phyloP scores from a whole-genome alignment of 208 protist species.

The Crithidia expoeki region DNA sequence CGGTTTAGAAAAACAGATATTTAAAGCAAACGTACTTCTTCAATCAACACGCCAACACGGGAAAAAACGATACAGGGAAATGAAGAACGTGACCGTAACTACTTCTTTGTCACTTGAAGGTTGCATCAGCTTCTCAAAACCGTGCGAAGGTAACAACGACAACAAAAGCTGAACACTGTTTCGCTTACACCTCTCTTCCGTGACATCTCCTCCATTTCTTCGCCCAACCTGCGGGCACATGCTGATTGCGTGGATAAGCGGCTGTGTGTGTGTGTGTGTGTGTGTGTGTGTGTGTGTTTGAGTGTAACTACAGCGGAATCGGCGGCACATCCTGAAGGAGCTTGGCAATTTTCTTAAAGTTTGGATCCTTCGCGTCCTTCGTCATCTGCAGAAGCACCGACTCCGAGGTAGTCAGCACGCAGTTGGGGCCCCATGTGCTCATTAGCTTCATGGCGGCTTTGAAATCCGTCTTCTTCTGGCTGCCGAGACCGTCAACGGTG shows the following conservation, averaged over 20 bases:
- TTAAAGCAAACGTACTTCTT: too few relatives aligned
- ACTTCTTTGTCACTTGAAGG: background rate
- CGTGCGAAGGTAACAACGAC: too few relatives aligned
- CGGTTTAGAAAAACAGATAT: background rate
- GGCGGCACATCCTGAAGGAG: constrained; percentile 55
- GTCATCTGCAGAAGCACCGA: constrained; percentile 74
- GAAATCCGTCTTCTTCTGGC: constrained; percentile 68
- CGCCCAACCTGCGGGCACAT: too few relatives aligned
- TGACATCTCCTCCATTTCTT: background rate
- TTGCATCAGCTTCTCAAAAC: too few relatives aligned
- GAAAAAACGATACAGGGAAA: background rate
- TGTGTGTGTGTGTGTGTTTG: too few relatives aligned
- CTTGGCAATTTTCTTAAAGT: constrained; percentile 74
- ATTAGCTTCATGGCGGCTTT: constrained; percentile 64
- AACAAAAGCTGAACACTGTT: too few relatives aligned
- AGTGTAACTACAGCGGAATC: constrained; percentile 22
- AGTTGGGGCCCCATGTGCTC: constrained; percentile 61
- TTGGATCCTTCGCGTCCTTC: constrained; percentile 61
- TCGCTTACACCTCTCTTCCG: background rate
- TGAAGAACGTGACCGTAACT: background rate
- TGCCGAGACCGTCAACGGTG: constrained; percentile 72
- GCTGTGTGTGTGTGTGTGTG: too few relatives aligned
- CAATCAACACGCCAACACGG: background rate
- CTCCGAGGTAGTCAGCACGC: constrained; percentile 71
- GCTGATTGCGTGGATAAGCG: too few relatives aligned